phyloP scores from a whole-genome alignment of 139 green algal species.

The Penium margaritaceum region DNA sequence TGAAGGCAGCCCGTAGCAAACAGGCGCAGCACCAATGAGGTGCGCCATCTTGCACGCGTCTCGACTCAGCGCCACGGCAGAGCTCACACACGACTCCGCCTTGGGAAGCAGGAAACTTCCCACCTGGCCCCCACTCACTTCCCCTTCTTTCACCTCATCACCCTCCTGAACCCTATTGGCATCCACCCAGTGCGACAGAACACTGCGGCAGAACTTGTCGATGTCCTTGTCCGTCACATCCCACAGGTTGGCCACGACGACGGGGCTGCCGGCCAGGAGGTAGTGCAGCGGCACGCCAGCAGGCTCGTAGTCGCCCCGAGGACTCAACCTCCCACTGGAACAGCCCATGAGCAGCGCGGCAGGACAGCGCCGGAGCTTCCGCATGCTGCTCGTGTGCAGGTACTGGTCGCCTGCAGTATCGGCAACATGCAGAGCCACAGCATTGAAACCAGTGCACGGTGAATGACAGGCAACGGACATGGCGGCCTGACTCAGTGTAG shows the following conservation, averaged over 20 bases:
- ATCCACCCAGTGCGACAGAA: constrained; percentile 65
- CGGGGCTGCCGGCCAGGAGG: constrained; percentile 69
- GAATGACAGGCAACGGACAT: background rate
- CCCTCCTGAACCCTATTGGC: background rate
- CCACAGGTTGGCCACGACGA: constrained; percentile 81
- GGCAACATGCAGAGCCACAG: background rate
- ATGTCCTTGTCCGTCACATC: constrained; percentile 92
- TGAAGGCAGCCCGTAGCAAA: constrained; percentile 86
- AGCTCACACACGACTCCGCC: constrained; percentile 17
- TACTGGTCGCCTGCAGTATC: constrained; percentile 44
- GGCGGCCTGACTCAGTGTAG: background rate
- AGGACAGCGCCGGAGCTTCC: constrained; percentile 58
- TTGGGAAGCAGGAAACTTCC: background rate
- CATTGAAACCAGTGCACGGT: too few species aligned
- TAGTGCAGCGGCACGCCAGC: constrained; percentile 65
- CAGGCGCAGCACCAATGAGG: constrained; percentile 76
- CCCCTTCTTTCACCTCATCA: background rate
- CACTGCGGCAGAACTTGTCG: constrained; percentile 67
- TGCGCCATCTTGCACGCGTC: constrained; percentile 64
- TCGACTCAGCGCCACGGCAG: constrained; percentile 51
- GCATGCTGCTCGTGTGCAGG: constrained; percentile 45
- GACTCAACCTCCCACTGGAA: constrained; percentile 68
- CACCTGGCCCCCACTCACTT: background rate
- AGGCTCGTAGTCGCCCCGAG: constrained; percentile 57
- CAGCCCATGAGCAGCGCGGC: constrained; percentile 80